These are phyloP conservation scores for Saccharomyces eubayanus DNA, from an alignment of 805 yeast species.

Conservation along the genomic window DNA sequence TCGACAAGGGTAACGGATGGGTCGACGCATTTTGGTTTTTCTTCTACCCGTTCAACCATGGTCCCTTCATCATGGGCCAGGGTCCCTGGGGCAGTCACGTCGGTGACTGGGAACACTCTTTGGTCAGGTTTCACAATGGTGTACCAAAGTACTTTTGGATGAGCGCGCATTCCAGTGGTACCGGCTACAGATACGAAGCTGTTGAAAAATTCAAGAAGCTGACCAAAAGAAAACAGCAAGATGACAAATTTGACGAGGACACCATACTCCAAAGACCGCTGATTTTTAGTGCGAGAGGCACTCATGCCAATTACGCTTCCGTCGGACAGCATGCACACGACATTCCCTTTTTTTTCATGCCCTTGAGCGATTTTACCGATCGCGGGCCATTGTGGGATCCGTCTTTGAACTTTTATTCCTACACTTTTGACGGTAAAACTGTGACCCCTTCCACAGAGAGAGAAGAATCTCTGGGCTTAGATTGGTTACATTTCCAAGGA, in stretches of 20 bases:
- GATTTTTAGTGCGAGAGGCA: conserved; percentile 86
- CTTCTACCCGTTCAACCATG: conserved; percentile 86
- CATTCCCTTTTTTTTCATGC: conserved; percentile 63
- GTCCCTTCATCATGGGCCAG: conserved; percentile 93
- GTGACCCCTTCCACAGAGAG: conserved; percentile 32
- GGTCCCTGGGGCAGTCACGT: conserved; percentile 96
- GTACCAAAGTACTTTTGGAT: conserved; percentile 82
- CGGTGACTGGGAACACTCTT: conserved; percentile 96
- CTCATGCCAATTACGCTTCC: conserved; percentile 90
- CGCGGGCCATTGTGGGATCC: conserved; percentile 94
- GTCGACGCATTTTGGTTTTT: conserved; percentile 94
- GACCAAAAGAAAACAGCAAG: conserved; percentile 43
- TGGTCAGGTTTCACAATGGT: conserved; percentile 79
- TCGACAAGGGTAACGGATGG: conserved; percentile 90
- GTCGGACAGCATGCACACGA: conserved; percentile 93
- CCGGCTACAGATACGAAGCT: conserved; percentile 71
- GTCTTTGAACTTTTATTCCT: conserved; percentile 65
- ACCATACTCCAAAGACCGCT: conserved; percentile 52
- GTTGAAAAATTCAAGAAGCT: conserved; percentile 46
- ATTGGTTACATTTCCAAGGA: conserved; percentile 74
- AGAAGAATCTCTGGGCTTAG: conserved; percentile 34
- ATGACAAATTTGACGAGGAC: conserved; percentile 60
- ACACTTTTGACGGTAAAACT: conserved; percentile 56
- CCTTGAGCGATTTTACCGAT: conserved; percentile 83
- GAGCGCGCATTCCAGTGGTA: conserved; percentile 97